A percentile compares a stretch with the other conserved stretches of the same genome.
Conservation (phyloP, 2,329 filamentous ascomycete species). For the Dactylellina sp. region DNA sequence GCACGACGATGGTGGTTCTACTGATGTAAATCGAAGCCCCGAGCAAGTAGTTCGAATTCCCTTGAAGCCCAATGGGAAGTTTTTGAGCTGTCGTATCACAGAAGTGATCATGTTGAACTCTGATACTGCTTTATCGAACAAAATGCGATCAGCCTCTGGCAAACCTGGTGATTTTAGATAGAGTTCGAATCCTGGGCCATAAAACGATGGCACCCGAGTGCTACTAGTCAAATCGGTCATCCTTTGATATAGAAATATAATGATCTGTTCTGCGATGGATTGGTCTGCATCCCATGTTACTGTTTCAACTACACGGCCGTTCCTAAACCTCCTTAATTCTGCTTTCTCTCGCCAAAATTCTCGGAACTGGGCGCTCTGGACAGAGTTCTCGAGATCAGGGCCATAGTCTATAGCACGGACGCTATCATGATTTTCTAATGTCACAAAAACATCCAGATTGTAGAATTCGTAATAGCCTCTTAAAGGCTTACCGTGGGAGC, state of each 20-base stretch:
- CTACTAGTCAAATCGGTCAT: neutral
- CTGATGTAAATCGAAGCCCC: constrained; percentile 25
- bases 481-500: constrained; percentile 46
- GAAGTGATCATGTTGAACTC: constrained; percentile 28
- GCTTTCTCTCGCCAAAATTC: constrained; percentile 95
- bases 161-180: neutral
- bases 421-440: constrained; percentile 64
- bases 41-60: constrained; percentile 21
- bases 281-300: constrained; percentile 79
- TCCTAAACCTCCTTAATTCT: constrained; percentile 92
- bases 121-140: constrained; percentile 9
- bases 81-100: constrained; percentile 25
- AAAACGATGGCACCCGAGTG: neutral
- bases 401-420: constrained; percentile 84
- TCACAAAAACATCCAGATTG: constrained; percentile 13
- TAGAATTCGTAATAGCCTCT: neutral
- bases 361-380: constrained; percentile 82
- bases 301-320: constrained; percentile 92
- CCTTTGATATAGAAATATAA: constrained; percentile 75
- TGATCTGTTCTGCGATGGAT: constrained; percentile 82
- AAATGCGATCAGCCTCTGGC: no score
- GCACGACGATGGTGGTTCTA: constrained; percentile 10
- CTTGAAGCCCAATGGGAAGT: constrained; percentile 36
- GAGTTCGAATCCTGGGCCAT: constrained; percentile 16
- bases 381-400: constrained; percentile 84